Percentiles rank a stretch among this genome's conserved stretches.
phyloP scores from a whole-genome alignment of 2,329 filamentous ascomycete genomes.

The Aureobasidium melanogenum region DNA sequence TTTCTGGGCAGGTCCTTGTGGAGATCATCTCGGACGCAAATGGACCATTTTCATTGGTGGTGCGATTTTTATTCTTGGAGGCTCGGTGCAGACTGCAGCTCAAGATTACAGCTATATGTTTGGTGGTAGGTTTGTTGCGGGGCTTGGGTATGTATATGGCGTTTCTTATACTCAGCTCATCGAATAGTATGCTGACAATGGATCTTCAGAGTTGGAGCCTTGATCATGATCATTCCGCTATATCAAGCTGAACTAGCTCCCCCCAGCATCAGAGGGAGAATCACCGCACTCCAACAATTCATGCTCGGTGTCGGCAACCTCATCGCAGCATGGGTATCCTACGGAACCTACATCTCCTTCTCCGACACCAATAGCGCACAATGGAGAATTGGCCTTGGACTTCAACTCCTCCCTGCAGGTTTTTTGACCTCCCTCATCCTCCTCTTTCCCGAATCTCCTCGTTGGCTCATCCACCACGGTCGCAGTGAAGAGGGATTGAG shows the following conservation, averaged over 20 bases:
- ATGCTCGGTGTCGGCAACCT: slow-evolving; percentile 61
- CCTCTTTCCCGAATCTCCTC: slow-evolving; percentile 36
- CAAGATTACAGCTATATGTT: slow-evolving; percentile 18
- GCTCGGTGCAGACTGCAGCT: slow-evolving; percentile 19
- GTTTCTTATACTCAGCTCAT: not conserved
- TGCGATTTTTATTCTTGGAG: slow-evolving; percentile 20
- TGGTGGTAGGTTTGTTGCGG: slow-evolving; percentile 18
- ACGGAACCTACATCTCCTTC: slow-evolving; percentile 18
- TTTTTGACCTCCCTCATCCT: slow-evolving; percentile 20
- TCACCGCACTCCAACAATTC: slow-evolving; percentile 20
- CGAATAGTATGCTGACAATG: not conserved
- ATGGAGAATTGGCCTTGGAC: slow-evolving; percentile 19
- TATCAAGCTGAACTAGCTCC: slow-evolving; percentile 69
- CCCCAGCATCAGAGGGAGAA: slow-evolving; percentile 18
- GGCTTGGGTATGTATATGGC: slow-evolving; percentile 12
- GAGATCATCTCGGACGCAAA: slow-evolving; percentile 63
- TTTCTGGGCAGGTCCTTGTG: slow-evolving; percentile 45
- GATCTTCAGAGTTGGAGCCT: slow-evolving; percentile 21
- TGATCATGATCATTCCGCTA: slow-evolving; percentile 62
- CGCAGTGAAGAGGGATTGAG: slow-evolving; percentile 29
- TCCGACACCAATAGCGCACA: slow-evolving; percentile 16
- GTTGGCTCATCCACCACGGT: slow-evolving; percentile 35
- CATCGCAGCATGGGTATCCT: slow-evolving; percentile 38
- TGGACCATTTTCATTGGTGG: slow-evolving; percentile 61
- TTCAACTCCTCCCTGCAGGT: slow-evolving; percentile 17